Evolutionary conservation across 2,329 filamentous ascomycete genomes (phyloP), one percentile per base, ranked within the genome.

Genomic region (Claviceps sp.): DNA sequence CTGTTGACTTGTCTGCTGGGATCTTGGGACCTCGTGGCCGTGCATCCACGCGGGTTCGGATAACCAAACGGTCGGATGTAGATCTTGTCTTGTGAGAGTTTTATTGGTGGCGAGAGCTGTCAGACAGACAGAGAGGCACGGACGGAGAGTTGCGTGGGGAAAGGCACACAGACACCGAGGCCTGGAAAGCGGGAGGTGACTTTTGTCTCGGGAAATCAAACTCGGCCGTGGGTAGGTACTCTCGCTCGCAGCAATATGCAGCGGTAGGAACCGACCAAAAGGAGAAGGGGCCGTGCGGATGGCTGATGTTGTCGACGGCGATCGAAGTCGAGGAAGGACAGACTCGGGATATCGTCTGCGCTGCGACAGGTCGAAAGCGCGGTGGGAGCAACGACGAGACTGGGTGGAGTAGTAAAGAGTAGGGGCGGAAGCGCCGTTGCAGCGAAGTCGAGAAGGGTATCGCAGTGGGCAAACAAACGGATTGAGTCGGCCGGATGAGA

Each of bases 31-130:
- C 26, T 47, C 43, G 48, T 51, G 17, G 40, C 11, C 34, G 48
- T 48, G 52, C 52, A 53, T 51, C 19, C 45, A 51, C 44, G 44
- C 52, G 40, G 44, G 40, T 37, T 49, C 39, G 48, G 38, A 30
- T 3, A 45, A 40, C 40, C 44, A 40, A 44, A 30, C 5, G 48
- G 40, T 45, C 44, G 30, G 17, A 17, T 44, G 39, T 26, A 50
- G 16, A 40, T 48, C n/a, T 44, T 40, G 30, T 47, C 24, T 39
- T 22, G 14, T 11, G 42, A 41, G 16, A 47, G n/a, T 14, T 42
- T 34, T 34, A 34, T 34, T 50, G 40, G 26, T 22, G 48, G 24
- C 40, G 17, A 44, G 26, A 17, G n/a, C 40, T 30, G 30, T 26
- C 17, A 44, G 37, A 42, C 22, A 10, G 48, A 39, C 34, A 44